Percentiles rank a stretch among this genome's conserved stretches.
Conservation (phyloP, 208 protist species). For the Wallacemonas sp. region DNA sequence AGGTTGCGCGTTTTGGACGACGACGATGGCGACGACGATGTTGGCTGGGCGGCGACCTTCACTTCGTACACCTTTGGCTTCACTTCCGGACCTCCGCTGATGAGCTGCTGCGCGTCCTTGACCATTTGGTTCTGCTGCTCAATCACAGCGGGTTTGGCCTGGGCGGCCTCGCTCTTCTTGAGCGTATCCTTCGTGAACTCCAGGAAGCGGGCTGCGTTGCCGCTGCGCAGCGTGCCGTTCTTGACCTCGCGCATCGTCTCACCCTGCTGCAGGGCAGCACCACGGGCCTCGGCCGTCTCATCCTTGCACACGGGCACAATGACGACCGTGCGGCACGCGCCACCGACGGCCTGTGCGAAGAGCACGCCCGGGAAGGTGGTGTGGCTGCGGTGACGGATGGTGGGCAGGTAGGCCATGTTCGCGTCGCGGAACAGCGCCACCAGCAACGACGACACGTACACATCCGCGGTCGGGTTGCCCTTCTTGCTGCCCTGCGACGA, state of each 20-base stretch:
- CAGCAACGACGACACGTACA: constrained; percentile 47
- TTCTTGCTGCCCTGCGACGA: neutral
- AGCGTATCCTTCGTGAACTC: constrained; percentile 31
- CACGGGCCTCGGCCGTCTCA: constrained; percentile 6
- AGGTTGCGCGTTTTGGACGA: neutral
- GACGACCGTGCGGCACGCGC: constrained; percentile 50
- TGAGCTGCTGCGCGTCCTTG: constrained; percentile 33
- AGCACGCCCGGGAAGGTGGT: constrained; percentile 26
- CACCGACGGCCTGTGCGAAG: constrained; percentile 58
- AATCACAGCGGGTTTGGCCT: constrained; percentile 3
- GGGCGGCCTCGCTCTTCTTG: constrained; percentile 2
- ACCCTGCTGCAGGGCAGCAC: constrained; percentile 19
- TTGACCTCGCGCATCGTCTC: constrained; percentile 32
- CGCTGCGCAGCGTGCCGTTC: constrained; percentile 37
- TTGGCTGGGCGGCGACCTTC: neutral
- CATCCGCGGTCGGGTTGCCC: constrained; percentile 19
- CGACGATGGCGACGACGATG: neutral
- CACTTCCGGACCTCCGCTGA: constrained; percentile 14
- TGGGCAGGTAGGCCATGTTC: constrained; percentile 28
- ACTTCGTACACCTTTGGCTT: constrained; percentile 24
- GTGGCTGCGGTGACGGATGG: constrained; percentile 25
- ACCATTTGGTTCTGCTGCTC: constrained; percentile 33
- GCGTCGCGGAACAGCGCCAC: constrained; percentile 36
- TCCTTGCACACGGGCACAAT: constrained; percentile 35
- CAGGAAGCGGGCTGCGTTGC: constrained; percentile 41